Percentiles rank a stretch among this genome's conserved stretches.
Conservation (phyloP, 257 asterid species). For the Scutellaria minor region DNA sequence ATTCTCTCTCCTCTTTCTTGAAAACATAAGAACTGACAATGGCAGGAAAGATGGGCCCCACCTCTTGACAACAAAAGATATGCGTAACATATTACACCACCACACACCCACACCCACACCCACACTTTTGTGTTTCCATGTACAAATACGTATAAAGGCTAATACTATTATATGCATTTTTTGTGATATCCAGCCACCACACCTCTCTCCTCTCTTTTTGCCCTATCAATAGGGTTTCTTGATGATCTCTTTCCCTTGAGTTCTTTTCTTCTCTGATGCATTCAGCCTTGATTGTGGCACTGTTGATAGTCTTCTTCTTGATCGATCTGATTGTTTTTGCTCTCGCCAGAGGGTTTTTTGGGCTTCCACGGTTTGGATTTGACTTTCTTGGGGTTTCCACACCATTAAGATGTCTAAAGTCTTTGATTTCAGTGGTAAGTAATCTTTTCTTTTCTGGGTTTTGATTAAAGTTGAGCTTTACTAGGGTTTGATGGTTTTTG, state of each 20-base stretch:
- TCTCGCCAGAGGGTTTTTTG: conserved; percentile 64
- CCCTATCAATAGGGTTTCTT: conserved; percentile 81
- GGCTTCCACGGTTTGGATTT: conserved; percentile 46
- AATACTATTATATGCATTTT: background rate
- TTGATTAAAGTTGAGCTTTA: background rate
- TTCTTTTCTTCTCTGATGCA: conserved; percentile 60
- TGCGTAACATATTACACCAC: conserved; percentile 46
- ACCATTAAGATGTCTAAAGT: conserved; percentile 69
- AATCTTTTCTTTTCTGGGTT: conserved; percentile 36
- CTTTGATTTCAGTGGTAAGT: conserved; percentile 77
- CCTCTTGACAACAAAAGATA: conserved; percentile 50
- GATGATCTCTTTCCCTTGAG: conserved; percentile 33
- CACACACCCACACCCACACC: conserved; percentile 43
- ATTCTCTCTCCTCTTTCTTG: conserved; percentile 29
- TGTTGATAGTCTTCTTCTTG: conserved; percentile 44
- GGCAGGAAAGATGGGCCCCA: conserved; percentile 43
- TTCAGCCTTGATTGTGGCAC: conserved; percentile 41
- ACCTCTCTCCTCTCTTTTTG: conserved; percentile 51
- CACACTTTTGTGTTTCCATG: conserved; percentile 25
- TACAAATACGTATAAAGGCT: conserved; percentile 1
- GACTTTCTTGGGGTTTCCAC: conserved; percentile 39
- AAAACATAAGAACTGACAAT: conserved; percentile 23
- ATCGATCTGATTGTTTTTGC: conserved; percentile 58
- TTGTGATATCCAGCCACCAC: conserved; percentile 33
- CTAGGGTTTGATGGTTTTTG: background rate